Conservation (phyloP, 768 basidiomycete species). For the Mycena epipterygia region DNA sequence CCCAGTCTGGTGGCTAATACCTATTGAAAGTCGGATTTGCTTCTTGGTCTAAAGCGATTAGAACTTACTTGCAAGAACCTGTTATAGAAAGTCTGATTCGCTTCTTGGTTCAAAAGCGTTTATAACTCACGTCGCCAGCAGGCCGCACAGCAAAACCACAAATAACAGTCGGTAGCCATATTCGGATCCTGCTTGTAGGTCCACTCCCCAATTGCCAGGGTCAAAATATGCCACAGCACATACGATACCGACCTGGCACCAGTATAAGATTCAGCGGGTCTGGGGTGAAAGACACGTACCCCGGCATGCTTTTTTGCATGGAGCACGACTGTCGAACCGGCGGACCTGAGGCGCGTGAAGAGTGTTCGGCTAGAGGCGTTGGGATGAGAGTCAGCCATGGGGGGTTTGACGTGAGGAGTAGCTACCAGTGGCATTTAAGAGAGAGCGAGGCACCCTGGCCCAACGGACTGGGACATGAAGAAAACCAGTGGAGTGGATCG, state of each 20-base stretch:
- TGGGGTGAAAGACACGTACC: conserved; percentile 37
- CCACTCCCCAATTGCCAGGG: conserved; percentile 82
- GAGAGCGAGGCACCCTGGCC: conserved; percentile 20
- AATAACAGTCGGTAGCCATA: conserved; percentile 92
- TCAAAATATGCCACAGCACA: conserved; percentile 93
- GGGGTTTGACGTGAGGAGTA: conserved; percentile 27
- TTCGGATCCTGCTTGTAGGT: conserved; percentile 87
- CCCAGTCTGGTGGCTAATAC: conserved; percentile 86
- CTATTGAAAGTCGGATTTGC: conserved; percentile 48
- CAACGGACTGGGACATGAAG: conserved; percentile 25
- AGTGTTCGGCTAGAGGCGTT: conserved; percentile 8
- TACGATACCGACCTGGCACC: conserved; percentile 73
- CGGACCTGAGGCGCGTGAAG: conserved; percentile 44
- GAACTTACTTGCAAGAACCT: conserved; percentile 80
- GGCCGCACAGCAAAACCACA: conserved; percentile 85
- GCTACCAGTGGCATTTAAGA: conserved; percentile 29
- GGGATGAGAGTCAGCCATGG: conserved; percentile 31
- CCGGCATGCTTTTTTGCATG: conserved; percentile 80
- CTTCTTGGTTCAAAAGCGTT: too few relatives aligned
- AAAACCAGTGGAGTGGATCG: conserved; percentile 27
- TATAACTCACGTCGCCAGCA: too few relatives aligned
- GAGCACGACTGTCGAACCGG: conserved; percentile 51
- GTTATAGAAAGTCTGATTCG: too few relatives aligned
- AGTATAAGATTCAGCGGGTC: conserved; percentile 47
- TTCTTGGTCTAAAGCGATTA: not conserved